Base-by-base conservation (phyloP, 1,284 basidiomycete genomes). In the Meripilus lineatus region DNA sequence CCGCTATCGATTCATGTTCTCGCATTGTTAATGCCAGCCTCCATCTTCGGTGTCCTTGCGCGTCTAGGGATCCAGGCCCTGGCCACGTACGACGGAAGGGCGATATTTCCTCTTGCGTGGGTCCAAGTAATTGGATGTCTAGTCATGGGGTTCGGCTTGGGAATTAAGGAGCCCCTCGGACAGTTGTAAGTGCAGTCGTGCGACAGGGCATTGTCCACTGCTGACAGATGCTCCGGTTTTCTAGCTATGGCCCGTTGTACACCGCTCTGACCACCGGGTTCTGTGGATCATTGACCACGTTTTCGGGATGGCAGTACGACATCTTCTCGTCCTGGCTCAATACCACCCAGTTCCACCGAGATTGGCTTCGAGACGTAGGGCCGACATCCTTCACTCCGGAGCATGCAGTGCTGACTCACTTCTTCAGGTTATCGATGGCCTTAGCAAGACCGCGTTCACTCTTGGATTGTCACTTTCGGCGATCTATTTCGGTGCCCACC, bases 251-350 rank as follows among this genome's bases (percentile, higher is more conserved):
- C 0, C 91, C 93, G 1, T 58, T 95, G 6, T 95, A 93, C 62
- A 89, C 87, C 4, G 92, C 89, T 32, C 63, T 95, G 15, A 90
- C 92, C 0, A 97, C 94, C 34, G 94, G 94, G 3, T 91, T 96
- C 61, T 98, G 95, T 58, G 96, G 95, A 1, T 95, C 91, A 4
- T 68, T 97, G 52, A 99, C 96, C 3, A 98, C 94, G 0, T 99
- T 98, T 67, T 96, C 93, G 3, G 79, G 84, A 14, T 99, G 96
- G 95, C 92, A 97, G 65, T 60, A 92, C 6, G 88, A 93, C 50
- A 69, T 93, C 1, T 99, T 95, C 59, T 66, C 77, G 40, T 87
- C 93, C 0, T 99, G 93, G 77, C 75, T 88, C 0, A 89, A 98
- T 61, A 67, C 75, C 14, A 64, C 69, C 13, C 65, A 72, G 11